Evolutionary conservation across 495 filamentous ascomycete genomes (phyloP), one percentile per base, ranked within the genome.

Genomic region (Coniosporium apollinis): DNA sequence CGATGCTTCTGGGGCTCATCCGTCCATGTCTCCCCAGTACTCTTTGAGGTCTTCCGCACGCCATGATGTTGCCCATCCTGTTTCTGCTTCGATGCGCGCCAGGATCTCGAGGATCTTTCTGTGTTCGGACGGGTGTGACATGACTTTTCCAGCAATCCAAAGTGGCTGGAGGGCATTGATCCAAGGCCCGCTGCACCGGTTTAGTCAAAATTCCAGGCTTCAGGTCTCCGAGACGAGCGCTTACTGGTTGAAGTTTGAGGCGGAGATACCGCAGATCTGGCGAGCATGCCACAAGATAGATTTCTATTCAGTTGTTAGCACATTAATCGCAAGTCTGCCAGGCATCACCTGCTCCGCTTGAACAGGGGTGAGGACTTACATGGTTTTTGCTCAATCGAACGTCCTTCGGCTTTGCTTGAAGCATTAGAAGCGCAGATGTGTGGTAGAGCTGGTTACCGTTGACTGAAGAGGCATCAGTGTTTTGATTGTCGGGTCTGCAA

Each of bases 201-300:
- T n/a, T n/a, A n/a, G n/a, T n/a, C n/a, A n/a, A n/a, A n/a, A n/a
- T n/a, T n/a, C n/a, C n/a, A n/a, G n/a, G n/a, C n/a, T n/a, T n/a
- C n/a, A n/a, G n/a, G n/a, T n/a, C n/a, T n/a, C n/a, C n/a, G n/a
- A n/a, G n/a, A n/a, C n/a, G n/a, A n/a, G n/a, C n/a, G n/a, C n/a
- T n/a, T n/a, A n/a, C n/a, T 46, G 43, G 25, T 46, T 38, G 18
- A 28, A 13, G 28, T 46, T 46, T 4, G 38, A 37, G 22, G 42
- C 33, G 3, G 38, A 37, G 20, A 46, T 46, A 1, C 33, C 43
- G 31, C 43, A 46, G 30, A 46, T 46, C 34, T 37, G 28, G 9
- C 43, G 38, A 2, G 43, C 43, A 28, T 46, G 43, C 43, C 43
- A 46, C n/a, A 46, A 34, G n/a, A 46, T 28, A 10, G 43, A 41